Base-by-base conservation (phyloP, 2,329 filamentous ascomycete genomes). In the Colletotrichum kahawae region DNA sequence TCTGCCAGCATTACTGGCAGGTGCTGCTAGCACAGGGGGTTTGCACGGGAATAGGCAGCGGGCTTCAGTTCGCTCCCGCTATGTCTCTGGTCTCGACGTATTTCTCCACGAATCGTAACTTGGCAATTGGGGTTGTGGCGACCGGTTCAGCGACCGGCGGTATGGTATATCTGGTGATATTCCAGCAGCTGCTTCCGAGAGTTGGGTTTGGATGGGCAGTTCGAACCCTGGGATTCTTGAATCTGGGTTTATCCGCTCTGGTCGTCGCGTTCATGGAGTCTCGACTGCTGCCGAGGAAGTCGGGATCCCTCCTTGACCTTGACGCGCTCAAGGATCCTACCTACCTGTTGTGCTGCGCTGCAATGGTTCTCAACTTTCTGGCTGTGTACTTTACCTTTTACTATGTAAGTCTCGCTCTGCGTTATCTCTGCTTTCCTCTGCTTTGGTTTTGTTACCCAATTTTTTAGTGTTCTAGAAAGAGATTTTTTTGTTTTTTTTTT, bases 51-150 rank as follows among this genome's bases (percentile, higher is more conserved):
- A 71, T 89, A 1, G 90, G 90, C 0, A 87, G 88, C 21, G 91
- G 91, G 1, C 87, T 88, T 70, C 84, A 91, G 10, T 92, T 90
- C 79, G 86, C 90, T 14, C 89, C 92, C 0, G 87, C 88, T 6
- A 85, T 93, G 24, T 89, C 91, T 14, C 85, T 93, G 10, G 82
- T 93, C 10, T 89, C 91, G 0, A 89, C 91, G 24, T 93, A 93
- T 76, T 93, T 93, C 79, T 85, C 85, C 38, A 85, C 84, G 57
- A 87, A 86, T 69, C 86, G 89, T 71, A 88, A 87, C 51, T 82
- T 93, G 4, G 91, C 90, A 7, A 88, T 92, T 54, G 91, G 92
- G 2, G 79, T 93, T 3, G 88, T 89, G 4, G 90, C 90, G 1
- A 87, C 88, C 1, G 92, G 92, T 3, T 89, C 88, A 60, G 89